A percentile compares a stretch with the other conserved stretches of the same genome.
Conservation (phyloP, 495 filamentous ascomycete genomes). For the Oidiodendron maius region DNA sequence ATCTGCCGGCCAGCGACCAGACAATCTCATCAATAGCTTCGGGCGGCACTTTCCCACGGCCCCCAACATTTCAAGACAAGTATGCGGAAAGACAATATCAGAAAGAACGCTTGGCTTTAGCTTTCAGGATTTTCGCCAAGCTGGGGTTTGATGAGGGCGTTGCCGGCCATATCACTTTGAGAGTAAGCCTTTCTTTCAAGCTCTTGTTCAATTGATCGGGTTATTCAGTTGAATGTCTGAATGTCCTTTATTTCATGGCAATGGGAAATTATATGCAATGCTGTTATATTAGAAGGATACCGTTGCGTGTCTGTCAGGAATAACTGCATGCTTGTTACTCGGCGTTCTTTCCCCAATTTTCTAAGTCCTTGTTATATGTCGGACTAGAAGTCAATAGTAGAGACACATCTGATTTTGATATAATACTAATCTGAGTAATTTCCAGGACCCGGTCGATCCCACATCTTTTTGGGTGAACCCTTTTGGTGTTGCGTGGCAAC, state of each 20-base stretch:
- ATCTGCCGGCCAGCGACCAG: not conserved
- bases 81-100: constrained; percentile 58
- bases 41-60: constrained; percentile 20
- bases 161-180: constrained; percentile 55
- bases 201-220: too few species aligned
- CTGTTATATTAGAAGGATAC: too few species aligned
- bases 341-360: too few species aligned
- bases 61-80: constrained; percentile 54
- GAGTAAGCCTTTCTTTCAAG: constrained; percentile 20
- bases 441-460: constrained; percentile 60
- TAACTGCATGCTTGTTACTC: too few species aligned
- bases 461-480: constrained; percentile 77
- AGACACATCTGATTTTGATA: not conserved
- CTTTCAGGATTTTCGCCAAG: constrained; percentile 66
- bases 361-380: too few species aligned
- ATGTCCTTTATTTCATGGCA: too few species aligned
- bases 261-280: not conserved
- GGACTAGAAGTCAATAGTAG: not conserved
- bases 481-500: constrained; percentile 64
- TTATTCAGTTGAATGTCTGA: too few species aligned
- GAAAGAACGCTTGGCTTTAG: constrained; percentile 59
- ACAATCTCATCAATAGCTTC: too few species aligned
- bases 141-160: constrained; percentile 56
- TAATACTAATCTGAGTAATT: not conserved
- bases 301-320: too few species aligned